These are phyloP conservation scores for Clausena lansium DNA, from an alignment of 345 rosid species.

Conservation along the genomic window DNA sequence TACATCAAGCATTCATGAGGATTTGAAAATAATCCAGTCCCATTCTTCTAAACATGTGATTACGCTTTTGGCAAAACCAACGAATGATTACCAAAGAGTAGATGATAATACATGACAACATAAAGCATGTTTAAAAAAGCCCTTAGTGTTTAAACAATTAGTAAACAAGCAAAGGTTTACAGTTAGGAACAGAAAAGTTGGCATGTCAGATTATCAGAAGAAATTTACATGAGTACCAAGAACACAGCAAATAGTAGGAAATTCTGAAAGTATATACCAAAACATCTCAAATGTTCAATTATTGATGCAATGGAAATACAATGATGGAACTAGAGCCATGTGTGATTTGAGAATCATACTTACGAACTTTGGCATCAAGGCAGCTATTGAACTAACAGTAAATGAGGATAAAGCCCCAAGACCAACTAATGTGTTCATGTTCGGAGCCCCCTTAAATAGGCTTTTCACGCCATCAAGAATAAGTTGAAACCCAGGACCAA, in stretches of 20 bases:
- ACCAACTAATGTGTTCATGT: conserved; percentile 96
- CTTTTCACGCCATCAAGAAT: conserved; percentile 80
- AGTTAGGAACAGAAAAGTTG: neutral
- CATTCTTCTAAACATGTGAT: neutral
- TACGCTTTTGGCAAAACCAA: neutral
- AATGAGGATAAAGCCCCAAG: conserved; percentile 96
- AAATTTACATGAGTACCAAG: neutral
- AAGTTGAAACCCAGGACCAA: conserved; percentile 92
- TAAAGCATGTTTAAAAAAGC: neutral
- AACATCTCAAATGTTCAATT: neutral
- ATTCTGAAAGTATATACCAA: neutral
- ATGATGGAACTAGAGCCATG: conserved; percentile 5
- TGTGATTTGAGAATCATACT: conserved; percentile 18
- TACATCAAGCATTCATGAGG: neutral
- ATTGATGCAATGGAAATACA: neutral
- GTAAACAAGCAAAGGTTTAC: neutral
- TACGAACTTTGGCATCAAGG: conserved; percentile 79
- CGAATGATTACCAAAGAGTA: neutral
- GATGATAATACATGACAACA: neutral
- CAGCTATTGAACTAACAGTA: conserved; percentile 83
- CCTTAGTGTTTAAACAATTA: neutral
- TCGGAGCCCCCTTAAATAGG: conserved; percentile 80
- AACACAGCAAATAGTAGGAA: neutral
- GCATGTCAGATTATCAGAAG: neutral
- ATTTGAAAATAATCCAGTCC: neutral